These are phyloP conservation scores for Coemansia pectinata DNA, from an alignment of 192 early-diverging fungal species.

Conservation along the genomic window DNA sequence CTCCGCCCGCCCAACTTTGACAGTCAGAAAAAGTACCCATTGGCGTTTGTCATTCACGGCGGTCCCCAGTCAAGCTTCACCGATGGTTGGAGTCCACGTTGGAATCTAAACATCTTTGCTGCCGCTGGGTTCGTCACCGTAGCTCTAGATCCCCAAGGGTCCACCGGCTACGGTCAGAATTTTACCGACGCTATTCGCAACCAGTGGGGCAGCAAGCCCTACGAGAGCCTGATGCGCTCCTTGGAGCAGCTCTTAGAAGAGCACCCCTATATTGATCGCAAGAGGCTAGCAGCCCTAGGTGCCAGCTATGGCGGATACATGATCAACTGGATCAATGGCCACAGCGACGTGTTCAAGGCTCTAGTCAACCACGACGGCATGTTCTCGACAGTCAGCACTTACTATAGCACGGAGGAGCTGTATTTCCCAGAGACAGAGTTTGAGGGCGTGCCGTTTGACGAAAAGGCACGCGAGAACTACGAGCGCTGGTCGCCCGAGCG, in stretches of 20 bases:
- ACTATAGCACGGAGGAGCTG: constrained; percentile 75
- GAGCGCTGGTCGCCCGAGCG: constrained; percentile 71
- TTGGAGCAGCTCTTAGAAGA: constrained; percentile 57
- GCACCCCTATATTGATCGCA: constrained; percentile 59
- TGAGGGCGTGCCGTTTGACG: constrained; percentile 65
- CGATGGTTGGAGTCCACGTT: constrained; percentile 61
- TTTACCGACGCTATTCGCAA: constrained; percentile 77
- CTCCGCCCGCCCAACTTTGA: constrained; percentile 56
- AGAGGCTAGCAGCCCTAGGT: constrained; percentile 65
- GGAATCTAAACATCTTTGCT: constrained; percentile 79
- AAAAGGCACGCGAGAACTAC: constrained; percentile 59
- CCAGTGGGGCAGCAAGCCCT: constrained; percentile 79
- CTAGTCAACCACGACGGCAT: constrained; percentile 84
- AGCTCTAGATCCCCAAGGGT: constrained; percentile 75
- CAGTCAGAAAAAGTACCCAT: constrained; percentile 62
- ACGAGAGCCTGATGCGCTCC: constrained; percentile 71
- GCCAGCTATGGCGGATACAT: constrained; percentile 82
- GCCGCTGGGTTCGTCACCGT: constrained; percentile 72
- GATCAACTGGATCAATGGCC: constrained; percentile 89
- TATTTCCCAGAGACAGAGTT: constrained; percentile 75
- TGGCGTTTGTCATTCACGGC: constrained; percentile 83
- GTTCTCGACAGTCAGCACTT: constrained; percentile 65
- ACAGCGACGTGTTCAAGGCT: constrained; percentile 68
- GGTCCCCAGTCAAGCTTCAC: constrained; percentile 69
- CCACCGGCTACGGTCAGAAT: constrained; percentile 77